phyloP scores from a whole-genome alignment of 495 filamentous ascomycete genomes.

The Trichoderma erinaceum region DNA sequence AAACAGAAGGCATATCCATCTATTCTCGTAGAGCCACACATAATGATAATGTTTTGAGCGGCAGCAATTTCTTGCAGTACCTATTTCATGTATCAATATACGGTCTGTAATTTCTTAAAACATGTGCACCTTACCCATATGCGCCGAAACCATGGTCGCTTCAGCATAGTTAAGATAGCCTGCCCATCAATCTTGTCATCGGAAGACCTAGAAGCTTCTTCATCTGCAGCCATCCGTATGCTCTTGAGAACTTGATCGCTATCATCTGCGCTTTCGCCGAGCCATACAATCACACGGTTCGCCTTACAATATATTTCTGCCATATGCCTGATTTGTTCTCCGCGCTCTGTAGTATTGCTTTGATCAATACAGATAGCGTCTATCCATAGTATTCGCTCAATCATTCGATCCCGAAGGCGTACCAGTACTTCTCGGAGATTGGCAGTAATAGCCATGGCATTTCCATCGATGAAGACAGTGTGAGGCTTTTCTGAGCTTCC shows the following conservation, averaged over 20 bases:
- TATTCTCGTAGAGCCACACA: neutral
- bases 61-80: neutral
- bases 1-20: slow-evolving; percentile 5
- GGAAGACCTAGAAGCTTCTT: neutral
- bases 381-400: neutral
- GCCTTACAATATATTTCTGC: slow-evolving; percentile 1
- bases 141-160: neutral
- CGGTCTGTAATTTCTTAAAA: neutral
- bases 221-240: neutral
- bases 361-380: neutral
- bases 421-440: neutral
- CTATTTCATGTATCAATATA: neutral
- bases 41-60: neutral
- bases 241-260: neutral
- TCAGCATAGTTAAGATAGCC: neutral
- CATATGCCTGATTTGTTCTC: neutral
- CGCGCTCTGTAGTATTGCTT: neutral
- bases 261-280: neutral
- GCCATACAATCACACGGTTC: neutral
- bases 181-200: neutral
- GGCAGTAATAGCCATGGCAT: neutral
- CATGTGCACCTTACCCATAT: neutral
- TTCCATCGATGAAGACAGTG: neutral
- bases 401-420: neutral
- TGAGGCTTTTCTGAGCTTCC: neutral